Evolutionary conservation across 495 filamentous ascomycete genomes (phyloP).

Genomic region (Chaetomidium leptoderma): DNA sequence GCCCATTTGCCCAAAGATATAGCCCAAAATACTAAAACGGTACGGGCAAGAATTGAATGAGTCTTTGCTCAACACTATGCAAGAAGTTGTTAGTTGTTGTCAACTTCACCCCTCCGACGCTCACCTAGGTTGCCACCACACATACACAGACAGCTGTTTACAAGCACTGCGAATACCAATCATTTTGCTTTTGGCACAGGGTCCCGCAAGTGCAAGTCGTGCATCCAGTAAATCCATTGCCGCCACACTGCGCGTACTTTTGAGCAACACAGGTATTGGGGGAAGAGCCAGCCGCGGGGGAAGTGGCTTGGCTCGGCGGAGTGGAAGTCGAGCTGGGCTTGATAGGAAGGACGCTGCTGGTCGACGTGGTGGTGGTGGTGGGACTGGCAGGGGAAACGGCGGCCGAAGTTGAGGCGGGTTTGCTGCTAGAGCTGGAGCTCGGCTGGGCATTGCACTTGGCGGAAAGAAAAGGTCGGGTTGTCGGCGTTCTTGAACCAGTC

Average conservation of each 20-base stretch:
- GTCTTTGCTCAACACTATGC: background rate
- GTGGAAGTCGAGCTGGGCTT: background rate
- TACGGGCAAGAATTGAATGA: constrained; percentile 1
- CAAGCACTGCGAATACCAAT: constrained; percentile 37
- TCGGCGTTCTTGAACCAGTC: constrained; percentile 56
- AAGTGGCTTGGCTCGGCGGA: background rate
- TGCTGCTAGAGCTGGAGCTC: constrained; percentile 29
- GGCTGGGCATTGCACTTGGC: constrained; percentile 52
- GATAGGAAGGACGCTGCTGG: background rate
- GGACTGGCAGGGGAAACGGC: constrained; percentile 24
- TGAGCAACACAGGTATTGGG: constrained; percentile 22
- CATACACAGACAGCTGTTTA: too few relatives aligned
- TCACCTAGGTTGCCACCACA: too few relatives aligned
- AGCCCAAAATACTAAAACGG: background rate
- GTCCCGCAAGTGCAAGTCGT: constrained; percentile 33
- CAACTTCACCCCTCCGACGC: too few relatives aligned
- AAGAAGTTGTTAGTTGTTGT: background rate
- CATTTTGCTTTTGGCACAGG: constrained; percentile 35
- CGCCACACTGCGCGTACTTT: constrained; percentile 43
- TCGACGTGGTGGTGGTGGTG: constrained; percentile 12
- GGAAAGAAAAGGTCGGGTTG: constrained; percentile 52
- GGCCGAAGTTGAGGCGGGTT: constrained; percentile 2
- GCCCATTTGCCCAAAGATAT: background rate
- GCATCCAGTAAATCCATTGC: constrained; percentile 39
- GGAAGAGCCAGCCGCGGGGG: too few relatives aligned